Percentiles rank a stretch among this genome's conserved stretches.
Conservation (phyloP, 805 yeast genomes). For the Candida silvicultrix region DNA sequence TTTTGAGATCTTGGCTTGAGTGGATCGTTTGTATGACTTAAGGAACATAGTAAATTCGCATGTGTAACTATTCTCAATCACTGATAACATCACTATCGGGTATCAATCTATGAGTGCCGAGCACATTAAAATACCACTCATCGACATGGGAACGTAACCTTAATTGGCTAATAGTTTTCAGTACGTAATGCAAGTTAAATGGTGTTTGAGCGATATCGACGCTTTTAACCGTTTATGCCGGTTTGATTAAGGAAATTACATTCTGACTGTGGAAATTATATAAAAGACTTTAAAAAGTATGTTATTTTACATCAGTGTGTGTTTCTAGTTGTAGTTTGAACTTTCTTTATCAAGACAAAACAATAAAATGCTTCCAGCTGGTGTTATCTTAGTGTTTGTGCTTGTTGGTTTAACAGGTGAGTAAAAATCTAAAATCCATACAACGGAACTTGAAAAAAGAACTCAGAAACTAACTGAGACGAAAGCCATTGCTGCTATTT, state of each 20-base stretch:
- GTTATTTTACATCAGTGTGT: too few relatives aligned
- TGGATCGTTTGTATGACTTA: too few relatives aligned
- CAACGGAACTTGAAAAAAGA: too few relatives aligned
- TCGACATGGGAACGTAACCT: not conserved
- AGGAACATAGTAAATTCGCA: too few relatives aligned
- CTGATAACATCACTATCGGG: not conserved
- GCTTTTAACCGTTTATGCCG: not conserved
- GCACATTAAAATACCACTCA: not conserved
- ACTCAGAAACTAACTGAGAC: too few relatives aligned
- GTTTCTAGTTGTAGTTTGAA: too few relatives aligned
- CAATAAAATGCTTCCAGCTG: slow-evolving; percentile 4
- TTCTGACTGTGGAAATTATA: not conserved
- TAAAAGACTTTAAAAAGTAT: not conserved
- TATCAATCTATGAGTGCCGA: not conserved
- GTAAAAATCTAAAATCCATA: not conserved
- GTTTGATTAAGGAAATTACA: not conserved
- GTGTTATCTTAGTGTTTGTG: slow-evolving; percentile 6
- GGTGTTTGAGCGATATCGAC: not conserved
- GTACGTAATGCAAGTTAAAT: not conserved
- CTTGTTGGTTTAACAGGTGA: slow-evolving; percentile 1
- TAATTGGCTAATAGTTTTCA: too few relatives aligned
- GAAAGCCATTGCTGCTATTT: not conserved
- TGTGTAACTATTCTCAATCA: too few relatives aligned
- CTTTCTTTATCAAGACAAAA: not conserved
- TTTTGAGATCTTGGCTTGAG: too few relatives aligned